Conservation (phyloP, 1,139 yeast genomes). For the Magnusiomyces suaveolens region DNA sequence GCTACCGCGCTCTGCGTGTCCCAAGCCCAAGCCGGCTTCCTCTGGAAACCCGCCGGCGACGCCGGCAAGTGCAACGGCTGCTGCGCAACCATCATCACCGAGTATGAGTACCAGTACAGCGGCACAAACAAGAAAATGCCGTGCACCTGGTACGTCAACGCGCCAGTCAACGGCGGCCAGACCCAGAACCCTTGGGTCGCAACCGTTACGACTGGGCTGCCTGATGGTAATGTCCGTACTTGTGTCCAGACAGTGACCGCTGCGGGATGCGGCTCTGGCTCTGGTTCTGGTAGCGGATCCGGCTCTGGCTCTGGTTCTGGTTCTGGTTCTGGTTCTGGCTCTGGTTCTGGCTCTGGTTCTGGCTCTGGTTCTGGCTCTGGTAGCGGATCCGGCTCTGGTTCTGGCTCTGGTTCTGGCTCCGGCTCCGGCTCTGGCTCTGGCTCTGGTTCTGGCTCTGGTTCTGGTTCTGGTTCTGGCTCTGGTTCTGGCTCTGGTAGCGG, state of each 20-base stretch:
- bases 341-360: too few relatives aligned
- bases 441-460: too few relatives aligned
- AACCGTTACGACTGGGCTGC: conserved; percentile 23
- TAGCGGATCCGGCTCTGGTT: too few relatives aligned
- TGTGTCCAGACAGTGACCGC: conserved; percentile 10
- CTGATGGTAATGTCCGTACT: conserved; percentile 15
- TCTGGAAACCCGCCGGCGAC: conserved; percentile 18
- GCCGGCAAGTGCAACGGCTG: conserved; percentile 19
- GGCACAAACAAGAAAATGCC: conserved; percentile 14
- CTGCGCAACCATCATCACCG: conserved; percentile 21
- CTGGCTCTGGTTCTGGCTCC: too few relatives aligned
- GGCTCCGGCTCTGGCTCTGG: too few relatives aligned
- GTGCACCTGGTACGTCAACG: conserved; percentile 25
- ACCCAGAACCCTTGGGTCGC: conserved; percentile 23
- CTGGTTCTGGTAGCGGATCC: too few relatives aligned
- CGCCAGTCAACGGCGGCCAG: conserved; percentile 21
- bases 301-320: too few relatives aligned
- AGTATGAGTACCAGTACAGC: conserved; percentile 19
- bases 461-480: too few relatives aligned
- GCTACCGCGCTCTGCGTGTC: not conserved
- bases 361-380: too few relatives aligned
- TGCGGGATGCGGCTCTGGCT: conserved; percentile 7
- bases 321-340: too few relatives aligned
- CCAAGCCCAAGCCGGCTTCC: conserved; percentile 18
- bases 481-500: too few relatives aligned